Evolutionary conservation across 768 basidiomycete genomes (phyloP), one percentile per base, ranked within the genome.

Genomic region (Phaeotremella skinneri): DNA sequence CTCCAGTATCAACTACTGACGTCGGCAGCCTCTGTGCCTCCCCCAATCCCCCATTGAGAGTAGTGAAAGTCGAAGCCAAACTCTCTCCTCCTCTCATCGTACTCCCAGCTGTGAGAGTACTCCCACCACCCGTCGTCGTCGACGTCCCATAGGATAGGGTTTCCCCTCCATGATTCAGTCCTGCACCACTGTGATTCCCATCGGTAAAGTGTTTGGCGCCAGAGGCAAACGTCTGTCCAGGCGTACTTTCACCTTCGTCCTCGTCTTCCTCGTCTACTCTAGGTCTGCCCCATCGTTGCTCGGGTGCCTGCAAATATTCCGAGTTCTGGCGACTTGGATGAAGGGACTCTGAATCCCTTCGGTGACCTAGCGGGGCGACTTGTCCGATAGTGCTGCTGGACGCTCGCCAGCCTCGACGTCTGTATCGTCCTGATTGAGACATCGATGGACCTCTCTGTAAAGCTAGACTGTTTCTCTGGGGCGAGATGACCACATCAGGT

Each of bases 381-480:
- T 41, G 29, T 5, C 41, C 58, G 20, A 63, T 45, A 17, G 30
- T 25, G 9, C 32, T 30, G 32, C 50, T 49, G 21, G 64, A 68
- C 17, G 69, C 67, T 41, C 71, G 34, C 64, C 67, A 73, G 3
- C 71, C 71, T 55, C 56, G 41, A 2, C 71, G 59, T 27, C 71
- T 61, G 42, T 60, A 59, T 51, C 68, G 49, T 17, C 66, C 67
- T 17, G 58, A 55, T 37, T 66, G 60, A 23, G 64, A 57, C n/a
- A 69, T 42, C 26, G 60, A 61, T 14, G 68, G 58, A 9, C 58
- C 68, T 26, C 68, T 17, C 31, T 69, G 63, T 27, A 59, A n/a
- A 14, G 13, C 43, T 13, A 45, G 21, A 37, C 34, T 37, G 17
- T 37, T 37, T 17, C 34, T 37, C 7, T 37, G 34, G 9, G 34